Base-by-base conservation (phyloP, 164 flowering plant species). In the Piper betle region DNA sequence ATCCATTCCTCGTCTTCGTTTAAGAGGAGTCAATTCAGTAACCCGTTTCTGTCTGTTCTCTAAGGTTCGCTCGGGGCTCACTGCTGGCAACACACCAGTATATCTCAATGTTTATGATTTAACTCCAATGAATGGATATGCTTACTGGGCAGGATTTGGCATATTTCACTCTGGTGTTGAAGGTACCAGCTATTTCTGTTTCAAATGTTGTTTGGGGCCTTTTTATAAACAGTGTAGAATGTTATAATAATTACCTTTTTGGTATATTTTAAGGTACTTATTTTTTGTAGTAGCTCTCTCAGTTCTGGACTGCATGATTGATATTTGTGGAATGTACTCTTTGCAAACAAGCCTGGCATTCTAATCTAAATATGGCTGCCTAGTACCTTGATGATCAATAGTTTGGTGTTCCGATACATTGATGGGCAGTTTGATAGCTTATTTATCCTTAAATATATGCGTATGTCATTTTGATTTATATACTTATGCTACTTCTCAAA, bases 151-250 rank as follows among this genome's bases (percentile, higher is more conserved):
- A 43, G 99, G 99, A 62, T 75, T 93, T 38, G 99, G 99, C 4
- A 82, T 90, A 63, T 93, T 82, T 77, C 99, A 93, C 75, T 86
- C 97, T 61, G 99, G 99, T 61, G 86, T 93, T 6, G 99, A 93
- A 88, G 99, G 99, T 90, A 74, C 56, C 7, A n/a, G 56, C 1
- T n/a, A 20, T n/a, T 17, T n/a, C 33, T 53, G 20, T n/a, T 53
- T 18, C 25, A 16, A 53, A 20, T 53, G 7, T 53, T 53, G 15
- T 46, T 10, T 46, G 10, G 50, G 15, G 50, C 11, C 50, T 15
- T 46, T n/a, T 46, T 10, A 10, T 2, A 42, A 46, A 46, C 15
- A 15, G 50, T 46, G 15, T 10, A 10, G 10, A 3, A 46, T 46
- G 3, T 46, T 46, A 46, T 10, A 46, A 3, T 46, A 10, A 15